Base-by-base conservation (phyloP, 2,329 filamentous ascomycete genomes). In the Ophiostoma perfectum region DNA sequence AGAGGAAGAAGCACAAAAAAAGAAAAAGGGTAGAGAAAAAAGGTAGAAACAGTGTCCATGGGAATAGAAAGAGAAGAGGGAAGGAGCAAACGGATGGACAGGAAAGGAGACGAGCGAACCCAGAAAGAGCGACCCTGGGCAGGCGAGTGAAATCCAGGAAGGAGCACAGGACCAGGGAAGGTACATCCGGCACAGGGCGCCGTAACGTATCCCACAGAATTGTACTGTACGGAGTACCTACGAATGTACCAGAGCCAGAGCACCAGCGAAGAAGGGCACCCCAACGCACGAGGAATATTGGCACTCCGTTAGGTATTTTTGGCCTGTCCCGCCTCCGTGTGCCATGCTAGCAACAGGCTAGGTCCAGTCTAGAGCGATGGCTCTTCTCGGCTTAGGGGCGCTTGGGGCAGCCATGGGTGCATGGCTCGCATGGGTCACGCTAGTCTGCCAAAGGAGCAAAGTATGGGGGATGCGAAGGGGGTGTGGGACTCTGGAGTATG, bases 401-500 rank as follows among this genome's bases (percentile, higher is more conserved):
- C 68, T 65, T 52, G 67, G 49, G 49, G 49, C 49, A 55, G 49
- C 8, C 18, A 55, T 27, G 47, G 47, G n/a, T n/a, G n/a, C n/a
- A n/a, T 27, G 64, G 55, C 36, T 39, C 12, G 52, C 58, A 62
- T 62, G 58, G 58, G 58, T 27, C 41, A 38, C 62, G 44, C 38
- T 60, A 63, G 60, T n/a, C 39, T 3, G 60, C 60, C 58, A 49
- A 65, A n/a, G 47, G 52, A 58, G 52, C 52, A 60, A 42, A 64
- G 49, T 67, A 69, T 65, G 65, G 66, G 68, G 63, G 66, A 63
- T 52, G 52, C 16, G 45, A 65, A 47, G 16, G 64, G 16, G 49
- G 67, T 67, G 68, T 68, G 63, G 69, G 67, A 70, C 68, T 68
- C 65, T 71, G 68, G 68, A 71, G 68, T 65, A 68, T 44, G 66